Percentiles rank a stretch among this genome's conserved stretches.
Conservation (phyloP, 331 rosid genomes). For the Erythrophleum ivorense region DNA sequence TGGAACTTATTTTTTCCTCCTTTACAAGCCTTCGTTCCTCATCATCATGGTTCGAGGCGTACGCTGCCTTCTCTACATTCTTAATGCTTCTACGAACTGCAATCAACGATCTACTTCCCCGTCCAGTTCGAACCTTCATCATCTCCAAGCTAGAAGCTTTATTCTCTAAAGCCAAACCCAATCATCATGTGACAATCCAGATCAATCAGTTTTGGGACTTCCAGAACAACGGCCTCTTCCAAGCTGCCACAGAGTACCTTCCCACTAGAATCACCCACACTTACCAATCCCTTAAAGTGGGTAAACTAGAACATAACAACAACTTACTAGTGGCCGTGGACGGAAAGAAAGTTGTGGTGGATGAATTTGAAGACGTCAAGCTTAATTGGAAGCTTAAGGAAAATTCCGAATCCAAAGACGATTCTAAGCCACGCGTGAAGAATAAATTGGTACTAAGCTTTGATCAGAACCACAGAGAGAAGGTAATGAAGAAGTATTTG, state of each 20-base stretch:
- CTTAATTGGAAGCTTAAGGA: constrained; percentile 37
- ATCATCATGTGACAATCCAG: background rate
- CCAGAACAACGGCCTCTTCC: constrained; percentile 26
- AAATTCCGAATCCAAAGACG: background rate
- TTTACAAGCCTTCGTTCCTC: constrained; percentile 22
- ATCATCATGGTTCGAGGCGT: constrained; percentile 54
- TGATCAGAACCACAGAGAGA: constrained; percentile 37
- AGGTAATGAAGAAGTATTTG: constrained; percentile 28
- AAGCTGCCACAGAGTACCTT: constrained; percentile 38
- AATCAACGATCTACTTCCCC: constrained; percentile 46
- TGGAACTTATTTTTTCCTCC: background rate
- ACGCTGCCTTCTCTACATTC: constrained; percentile 46
- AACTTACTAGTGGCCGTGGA: constrained; percentile 13
- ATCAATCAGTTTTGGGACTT: constrained; percentile 26
- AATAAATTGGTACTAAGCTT: background rate
- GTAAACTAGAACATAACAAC: background rate
- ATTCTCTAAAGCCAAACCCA: background rate
- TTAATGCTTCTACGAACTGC: constrained; percentile 45
- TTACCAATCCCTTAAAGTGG: constrained; percentile 40
- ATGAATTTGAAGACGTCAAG: constrained; percentile 41
- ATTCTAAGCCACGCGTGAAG: accelerated
- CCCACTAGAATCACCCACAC: constrained; percentile 3
- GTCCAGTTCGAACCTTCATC: background rate
- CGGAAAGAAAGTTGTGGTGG: constrained; percentile 33
- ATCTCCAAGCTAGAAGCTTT: background rate